These are phyloP conservation scores for Pythium rishiriense DNA, from an alignment of 352 stramenopile genomes.

Conservation along the genomic window DNA sequence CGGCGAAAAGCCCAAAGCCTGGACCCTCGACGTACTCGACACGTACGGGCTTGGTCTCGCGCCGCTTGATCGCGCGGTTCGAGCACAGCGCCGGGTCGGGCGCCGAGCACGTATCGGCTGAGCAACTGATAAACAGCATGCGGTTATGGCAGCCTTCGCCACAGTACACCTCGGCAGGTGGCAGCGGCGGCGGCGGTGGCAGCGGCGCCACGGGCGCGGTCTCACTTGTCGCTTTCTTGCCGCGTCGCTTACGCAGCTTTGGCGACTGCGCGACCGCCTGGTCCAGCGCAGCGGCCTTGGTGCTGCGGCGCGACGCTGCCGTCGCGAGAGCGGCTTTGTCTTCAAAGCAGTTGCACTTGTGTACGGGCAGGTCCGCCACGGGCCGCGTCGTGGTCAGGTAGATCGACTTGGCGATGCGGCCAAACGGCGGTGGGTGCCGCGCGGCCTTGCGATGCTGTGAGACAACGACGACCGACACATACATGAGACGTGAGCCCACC, in stretches of 20 bases:
- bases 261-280: constrained; percentile 1
- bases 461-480: not conserved
- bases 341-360: constrained; percentile 76
- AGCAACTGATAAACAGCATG: constrained; percentile 85
- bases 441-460: constrained; percentile 45
- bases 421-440: constrained; percentile 57
- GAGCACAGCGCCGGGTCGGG: constrained; percentile 63
- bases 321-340: constrained; percentile 33
- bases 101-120: constrained; percentile 72
- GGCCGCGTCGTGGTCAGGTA: constrained; percentile 67
- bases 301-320: constrained; percentile 41
- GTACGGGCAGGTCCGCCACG: constrained; percentile 52
- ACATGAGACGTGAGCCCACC: not conserved
- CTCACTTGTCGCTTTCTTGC: not conserved
- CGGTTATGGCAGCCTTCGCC: constrained; percentile 80
- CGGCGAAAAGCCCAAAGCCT: constrained; percentile 88
- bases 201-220: constrained; percentile 4
- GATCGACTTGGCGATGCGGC: constrained; percentile 71
- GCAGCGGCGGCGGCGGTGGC: constrained; percentile 13
- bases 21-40: constrained; percentile 81
- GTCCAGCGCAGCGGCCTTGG: not conserved
- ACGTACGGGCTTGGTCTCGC: constrained; percentile 54
- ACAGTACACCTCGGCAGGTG: constrained; percentile 47
- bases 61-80: constrained; percentile 73
- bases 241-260: constrained; percentile 6